phyloP scores from a whole-genome alignment of 768 basidiomycete species.

The Plicaturopsis crispa region DNA sequence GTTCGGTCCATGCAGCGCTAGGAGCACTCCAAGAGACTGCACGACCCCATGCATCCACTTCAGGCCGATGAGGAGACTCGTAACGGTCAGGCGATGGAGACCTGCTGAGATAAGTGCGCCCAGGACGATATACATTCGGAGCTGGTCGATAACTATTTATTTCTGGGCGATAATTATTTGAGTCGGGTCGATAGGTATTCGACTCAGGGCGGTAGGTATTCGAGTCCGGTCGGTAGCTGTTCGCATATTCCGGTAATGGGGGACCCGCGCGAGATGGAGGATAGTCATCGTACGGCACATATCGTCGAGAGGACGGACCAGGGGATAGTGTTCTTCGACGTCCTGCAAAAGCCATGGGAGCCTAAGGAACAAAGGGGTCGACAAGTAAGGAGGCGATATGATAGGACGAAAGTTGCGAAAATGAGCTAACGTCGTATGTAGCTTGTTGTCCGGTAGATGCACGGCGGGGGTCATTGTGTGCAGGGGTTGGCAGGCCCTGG shows the following conservation, averaged over 20 bases:
- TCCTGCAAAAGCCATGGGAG: constrained; percentile 20
- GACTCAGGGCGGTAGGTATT: no score
- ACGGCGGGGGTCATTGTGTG: constrained; percentile 25
- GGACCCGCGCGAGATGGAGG: constrained; percentile 29
- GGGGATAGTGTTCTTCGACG: constrained; percentile 47
- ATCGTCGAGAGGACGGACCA: constrained; percentile 32
- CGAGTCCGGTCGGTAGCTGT: constrained; percentile 36
- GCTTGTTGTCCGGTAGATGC: constrained; percentile 20
- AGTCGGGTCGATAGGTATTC: no score
- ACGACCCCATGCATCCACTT: constrained; percentile 42
- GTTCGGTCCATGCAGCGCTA: constrained; percentile 11
- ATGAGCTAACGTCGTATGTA: constrained; percentile 32
- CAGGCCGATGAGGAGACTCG: constrained; percentile 28
- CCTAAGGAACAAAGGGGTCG: constrained; percentile 20
- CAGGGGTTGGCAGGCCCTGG: constrained; percentile 22
- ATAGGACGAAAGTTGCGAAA: no score
- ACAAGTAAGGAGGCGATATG: no score
- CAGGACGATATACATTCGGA: constrained; percentile 22
- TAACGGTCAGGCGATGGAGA: constrained; percentile 50
- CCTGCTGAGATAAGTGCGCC: constrained; percentile 28
- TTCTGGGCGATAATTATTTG: constrained; percentile 12
- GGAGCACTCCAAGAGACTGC: constrained; percentile 31
- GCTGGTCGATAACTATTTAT: background rate
- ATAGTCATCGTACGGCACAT: constrained; percentile 43
- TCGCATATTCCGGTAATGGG: constrained; percentile 32